These are phyloP conservation scores for Aureobasidium sp. DNA, from an alignment of 2,329 filamentous ascomycete genomes.

Conservation along the genomic window DNA sequence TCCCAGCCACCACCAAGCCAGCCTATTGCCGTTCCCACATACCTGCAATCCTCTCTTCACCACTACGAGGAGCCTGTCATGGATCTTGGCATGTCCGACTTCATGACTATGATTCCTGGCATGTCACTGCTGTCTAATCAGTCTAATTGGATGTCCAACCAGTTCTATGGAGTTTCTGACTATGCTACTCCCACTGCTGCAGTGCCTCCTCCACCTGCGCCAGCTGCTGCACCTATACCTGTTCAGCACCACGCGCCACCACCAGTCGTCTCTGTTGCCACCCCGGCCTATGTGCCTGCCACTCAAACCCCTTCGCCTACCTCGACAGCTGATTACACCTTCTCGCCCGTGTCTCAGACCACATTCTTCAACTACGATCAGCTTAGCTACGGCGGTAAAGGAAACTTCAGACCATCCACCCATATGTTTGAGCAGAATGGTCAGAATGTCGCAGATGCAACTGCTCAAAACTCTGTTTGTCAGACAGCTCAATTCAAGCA, in stretches of 20 bases:
- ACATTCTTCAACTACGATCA: constrained; percentile 30
- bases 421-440: constrained; percentile 25
- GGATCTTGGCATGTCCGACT: constrained; percentile 30
- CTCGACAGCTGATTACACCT: neutral
- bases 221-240: neutral
- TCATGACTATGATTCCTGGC: constrained; percentile 40
- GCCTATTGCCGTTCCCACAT: constrained; percentile 25
- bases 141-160: constrained; percentile 15
- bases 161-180: constrained; percentile 4
- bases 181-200: constrained; percentile 3
- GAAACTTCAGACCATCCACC: constrained; percentile 9
- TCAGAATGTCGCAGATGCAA: constrained; percentile 31
- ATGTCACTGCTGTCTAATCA: constrained; percentile 32
- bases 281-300: constrained; percentile 2
- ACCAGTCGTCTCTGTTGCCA: neutral
- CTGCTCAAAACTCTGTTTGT: constrained; percentile 30
- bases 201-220: neutral
- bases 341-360: neutral
- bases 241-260: constrained; percentile 14
- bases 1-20: constrained; percentile 25
- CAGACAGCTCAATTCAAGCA: constrained; percentile 46
- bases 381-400: constrained; percentile 1
- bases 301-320: neutral
- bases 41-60: constrained; percentile 23
- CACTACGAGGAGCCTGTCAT: constrained; percentile 25